phyloP scores from a whole-genome alignment of 768 basidiomycete genomes.

The Termitomyces sp. region DNA sequence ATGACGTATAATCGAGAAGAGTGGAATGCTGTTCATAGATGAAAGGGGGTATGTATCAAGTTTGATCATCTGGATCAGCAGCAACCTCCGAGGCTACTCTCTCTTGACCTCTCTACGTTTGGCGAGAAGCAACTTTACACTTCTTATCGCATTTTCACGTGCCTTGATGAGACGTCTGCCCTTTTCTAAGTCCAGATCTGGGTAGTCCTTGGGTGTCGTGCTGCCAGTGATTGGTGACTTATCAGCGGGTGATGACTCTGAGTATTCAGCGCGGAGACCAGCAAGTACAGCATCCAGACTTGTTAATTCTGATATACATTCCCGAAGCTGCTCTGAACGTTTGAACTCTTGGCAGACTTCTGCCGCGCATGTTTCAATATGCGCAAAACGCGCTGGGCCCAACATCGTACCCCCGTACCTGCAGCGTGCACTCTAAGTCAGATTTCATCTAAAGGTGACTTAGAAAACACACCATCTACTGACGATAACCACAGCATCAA shows the following conservation, averaged over 20 bases:
- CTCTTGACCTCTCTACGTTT: constrained; percentile 30
- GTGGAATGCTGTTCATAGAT: not conserved
- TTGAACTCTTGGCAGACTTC: constrained; percentile 74
- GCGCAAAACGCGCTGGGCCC: constrained; percentile 71
- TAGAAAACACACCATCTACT: constrained; percentile 59
- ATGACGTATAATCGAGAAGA: not conserved
- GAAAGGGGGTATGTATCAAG: not conserved
- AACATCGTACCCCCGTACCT: constrained; percentile 85
- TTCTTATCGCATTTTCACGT: constrained; percentile 64
- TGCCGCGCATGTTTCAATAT: constrained; percentile 71
- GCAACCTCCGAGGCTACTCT: not conserved
- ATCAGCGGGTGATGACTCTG: constrained; percentile 18
- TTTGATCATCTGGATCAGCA: not conserved
- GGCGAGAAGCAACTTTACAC: constrained; percentile 52
- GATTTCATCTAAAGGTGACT: not conserved
- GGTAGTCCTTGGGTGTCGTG: constrained; percentile 41
- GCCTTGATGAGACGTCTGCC: constrained; percentile 66
- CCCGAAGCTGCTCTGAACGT: constrained; percentile 63
- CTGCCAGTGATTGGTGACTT: constrained; percentile 7
- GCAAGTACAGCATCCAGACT: constrained; percentile 61
- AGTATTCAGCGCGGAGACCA: constrained; percentile 49
- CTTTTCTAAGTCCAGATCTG: constrained; percentile 54
- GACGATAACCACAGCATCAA: constrained; percentile 79
- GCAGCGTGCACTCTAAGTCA: not conserved
- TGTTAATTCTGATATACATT: constrained; percentile 50